Percentiles rank a stretch among this genome's conserved stretches.
These are phyloP conservation scores for Rhodamnia argentea DNA, from an alignment of 345 rosid genomes.

Conservation along the genomic window DNA sequence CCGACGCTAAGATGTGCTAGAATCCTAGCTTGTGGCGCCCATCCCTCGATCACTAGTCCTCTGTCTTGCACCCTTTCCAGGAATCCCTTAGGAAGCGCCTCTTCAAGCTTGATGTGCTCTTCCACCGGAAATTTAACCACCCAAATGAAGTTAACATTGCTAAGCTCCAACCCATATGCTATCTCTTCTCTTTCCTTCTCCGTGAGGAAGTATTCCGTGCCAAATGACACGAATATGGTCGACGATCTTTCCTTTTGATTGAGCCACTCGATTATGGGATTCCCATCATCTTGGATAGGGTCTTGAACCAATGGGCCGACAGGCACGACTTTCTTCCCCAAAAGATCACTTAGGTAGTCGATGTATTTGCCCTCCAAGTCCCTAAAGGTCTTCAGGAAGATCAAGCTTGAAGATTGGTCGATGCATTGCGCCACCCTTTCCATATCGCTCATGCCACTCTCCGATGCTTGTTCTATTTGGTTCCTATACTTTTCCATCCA, in stretches of 20 bases:
- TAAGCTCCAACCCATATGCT: conserved; percentile 24
- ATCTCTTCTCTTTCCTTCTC: conserved; percentile 18
- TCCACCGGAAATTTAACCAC: conserved; percentile 14
- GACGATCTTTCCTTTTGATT: conserved; percentile 7
- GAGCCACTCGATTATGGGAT: conserved; percentile 18
- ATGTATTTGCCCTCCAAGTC: conserved; percentile 27
- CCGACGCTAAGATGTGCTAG: conserved; percentile 7
- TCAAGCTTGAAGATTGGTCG: conserved; percentile 2
- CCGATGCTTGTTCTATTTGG: not conserved
- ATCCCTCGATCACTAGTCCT: conserved; percentile 14
- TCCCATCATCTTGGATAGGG: not conserved
- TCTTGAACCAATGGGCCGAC: conserved; percentile 26
- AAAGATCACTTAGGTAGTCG: conserved; percentile 6
- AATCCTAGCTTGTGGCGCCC: conserved; percentile 28
- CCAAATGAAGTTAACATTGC: conserved; percentile 25
- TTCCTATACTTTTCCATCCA: not conserved
- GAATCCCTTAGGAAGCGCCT: conserved; percentile 17
- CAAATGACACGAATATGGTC: conserved; percentile 22
- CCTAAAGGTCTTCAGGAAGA: conserved; percentile 16
- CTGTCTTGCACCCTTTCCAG: conserved; percentile 10
- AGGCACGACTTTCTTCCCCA: conserved; percentile 15
- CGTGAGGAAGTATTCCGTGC: conserved; percentile 22
- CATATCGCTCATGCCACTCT: not conserved
- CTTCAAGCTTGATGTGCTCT: not conserved
- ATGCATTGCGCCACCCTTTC: not conserved